A percentile compares a stretch with the other conserved stretches of the same genome.
These are phyloP conservation scores for Chenopodium berlandieri DNA, from an alignment of 148 eudicot species.

Conservation along the genomic window DNA sequence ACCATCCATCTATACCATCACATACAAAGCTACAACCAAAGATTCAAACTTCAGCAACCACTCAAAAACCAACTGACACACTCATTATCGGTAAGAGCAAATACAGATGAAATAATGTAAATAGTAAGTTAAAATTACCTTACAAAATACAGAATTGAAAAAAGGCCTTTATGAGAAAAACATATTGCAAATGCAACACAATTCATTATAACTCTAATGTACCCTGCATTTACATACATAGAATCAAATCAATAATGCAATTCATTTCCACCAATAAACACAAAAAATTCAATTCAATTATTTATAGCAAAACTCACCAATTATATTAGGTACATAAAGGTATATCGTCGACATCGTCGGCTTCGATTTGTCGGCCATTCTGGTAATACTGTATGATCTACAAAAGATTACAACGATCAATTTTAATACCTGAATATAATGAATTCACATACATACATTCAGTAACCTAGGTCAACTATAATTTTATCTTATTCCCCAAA, in stretches of 20 bases:
- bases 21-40: conserved; percentile 72
- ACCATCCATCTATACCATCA: conserved; percentile 97
- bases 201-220: conserved; percentile 75
- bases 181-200: conserved; percentile 77
- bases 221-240: conserved; percentile 49
- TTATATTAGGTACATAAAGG: conserved; percentile 83
- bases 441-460: neutral
- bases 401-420: conserved; percentile 8
- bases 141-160: conserved; percentile 67
- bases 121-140: conserved; percentile 35
- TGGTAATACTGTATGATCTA: conserved; percentile 4
- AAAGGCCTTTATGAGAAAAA: conserved; percentile 65
- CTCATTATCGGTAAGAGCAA: neutral
- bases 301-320: conserved; percentile 46
- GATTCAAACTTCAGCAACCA: conserved; percentile 11
- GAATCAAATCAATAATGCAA: neutral
- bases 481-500: no score
- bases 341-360: conserved; percentile 51
- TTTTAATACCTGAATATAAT: neutral
- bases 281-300: neutral
- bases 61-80: neutral
- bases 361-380: conserved; percentile 54
- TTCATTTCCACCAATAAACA: neutral
- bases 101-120: no score
- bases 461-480: neutral